Base-by-base conservation (phyloP, 768 basidiomycete species). In the Amanita thiersii region DNA sequence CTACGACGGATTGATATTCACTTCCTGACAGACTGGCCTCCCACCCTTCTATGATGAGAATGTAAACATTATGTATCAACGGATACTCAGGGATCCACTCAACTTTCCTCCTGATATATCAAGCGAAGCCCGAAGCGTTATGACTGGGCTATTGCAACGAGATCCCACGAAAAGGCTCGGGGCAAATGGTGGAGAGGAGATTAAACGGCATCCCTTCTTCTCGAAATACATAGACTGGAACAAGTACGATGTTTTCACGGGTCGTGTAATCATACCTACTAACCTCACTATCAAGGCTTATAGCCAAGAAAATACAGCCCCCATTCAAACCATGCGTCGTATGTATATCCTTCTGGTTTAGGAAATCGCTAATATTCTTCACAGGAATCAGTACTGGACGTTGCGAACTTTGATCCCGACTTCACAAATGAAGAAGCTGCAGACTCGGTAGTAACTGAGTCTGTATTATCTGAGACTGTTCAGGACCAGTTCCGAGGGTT, bases 31-130 rank as follows among this genome's bases (percentile, higher is more conserved):
- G 79, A 89, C 94, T 4, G 94, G 94, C 25, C 76, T 99, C 11
- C 96, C 94, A 8, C 94, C 94, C 2, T 98, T 96, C 74, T 99
- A 97, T 60, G 93, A 97, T 54, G 94, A 99, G 60, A 96, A 98
- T 59, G 93, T 94, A 31, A 93, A 94, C 66, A 85, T 86, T 31
- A 96, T 93, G 92, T 93, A 94, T 58, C 86, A 92, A 60, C 83
- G 93, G 45, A 98, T 98, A 56, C 74, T 98, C 18, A 75, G 81
- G 18, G 94, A 99, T 54, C 94, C 93, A 1, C 77, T 99, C 26
- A 72, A 85, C 26, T 98, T 99, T 73, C 86, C 88, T 5, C 67
- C 80, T 8, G 93, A 97, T 52, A 85, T 98, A 66, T 70, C 83
- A 1, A 63, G 77, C 1, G 94, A 99, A 56, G 94, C 96, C 1